These are phyloP conservation scores for Lachnellula occidentalis DNA, from an alignment of 2,329 filamentous ascomycete species.

Conservation along the genomic window DNA sequence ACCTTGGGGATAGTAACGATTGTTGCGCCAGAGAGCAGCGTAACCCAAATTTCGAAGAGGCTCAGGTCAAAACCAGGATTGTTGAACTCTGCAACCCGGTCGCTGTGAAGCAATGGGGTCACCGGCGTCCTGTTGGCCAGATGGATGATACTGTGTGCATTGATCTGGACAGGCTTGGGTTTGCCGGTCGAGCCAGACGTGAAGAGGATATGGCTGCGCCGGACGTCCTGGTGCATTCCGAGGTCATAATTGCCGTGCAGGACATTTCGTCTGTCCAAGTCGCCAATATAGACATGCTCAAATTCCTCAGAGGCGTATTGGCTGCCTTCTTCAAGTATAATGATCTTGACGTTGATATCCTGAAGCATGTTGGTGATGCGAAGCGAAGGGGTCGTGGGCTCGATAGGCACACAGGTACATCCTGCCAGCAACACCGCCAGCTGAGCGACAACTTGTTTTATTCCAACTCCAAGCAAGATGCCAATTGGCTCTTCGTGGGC, in stretches of 20 bases:
- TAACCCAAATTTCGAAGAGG: neutral
- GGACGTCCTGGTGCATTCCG: neutral
- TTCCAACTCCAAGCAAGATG: neutral
- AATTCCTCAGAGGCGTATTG: neutral
- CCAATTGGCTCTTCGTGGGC: neutral
- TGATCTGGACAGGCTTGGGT: constrained; percentile 1
- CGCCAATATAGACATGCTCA: too few relatives aligned
- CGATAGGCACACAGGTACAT: neutral
- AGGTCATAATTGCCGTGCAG: neutral
- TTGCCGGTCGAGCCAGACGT: neutral
- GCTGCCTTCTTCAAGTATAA: neutral
- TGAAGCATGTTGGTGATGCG: neutral
- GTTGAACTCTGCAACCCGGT: neutral
- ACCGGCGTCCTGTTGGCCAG: neutral
- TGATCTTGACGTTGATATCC: too few relatives aligned
- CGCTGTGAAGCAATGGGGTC: neutral
- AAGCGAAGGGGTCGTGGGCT: neutral
- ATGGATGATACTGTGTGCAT: neutral
- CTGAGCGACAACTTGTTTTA: neutral
- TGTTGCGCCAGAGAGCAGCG: neutral
- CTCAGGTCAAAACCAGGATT: neutral
- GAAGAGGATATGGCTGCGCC: neutral
- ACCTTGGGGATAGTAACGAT: neutral
- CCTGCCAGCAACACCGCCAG: neutral
- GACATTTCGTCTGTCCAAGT: too few relatives aligned